Evolutionary conservation across 148 eudicot species (phyloP).

Genomic region (Chenopodium quinoa): DNA sequence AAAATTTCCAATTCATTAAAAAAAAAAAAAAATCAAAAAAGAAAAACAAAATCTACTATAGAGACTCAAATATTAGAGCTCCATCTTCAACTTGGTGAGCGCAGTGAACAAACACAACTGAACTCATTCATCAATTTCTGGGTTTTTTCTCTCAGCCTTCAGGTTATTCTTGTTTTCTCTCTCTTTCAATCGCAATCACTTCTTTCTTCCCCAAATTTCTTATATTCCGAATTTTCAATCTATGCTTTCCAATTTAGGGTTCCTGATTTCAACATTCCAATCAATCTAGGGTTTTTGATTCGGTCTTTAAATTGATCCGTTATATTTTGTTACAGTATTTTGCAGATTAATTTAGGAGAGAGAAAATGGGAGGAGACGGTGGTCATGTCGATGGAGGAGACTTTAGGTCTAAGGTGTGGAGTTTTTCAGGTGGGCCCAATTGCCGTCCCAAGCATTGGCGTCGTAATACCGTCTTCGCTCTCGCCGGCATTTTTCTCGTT

Average conservation of each 20-base stretch:
- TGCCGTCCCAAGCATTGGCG: slow-evolving; percentile 89
- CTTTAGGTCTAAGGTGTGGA: slow-evolving; percentile 88
- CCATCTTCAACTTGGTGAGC: slow-evolving; percentile 1
- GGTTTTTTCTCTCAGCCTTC: neutral
- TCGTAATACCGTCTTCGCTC: slow-evolving; percentile 89
- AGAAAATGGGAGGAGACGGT: slow-evolving; percentile 53
- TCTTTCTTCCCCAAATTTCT: neutral
- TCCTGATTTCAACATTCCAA: slow-evolving; percentile 1
- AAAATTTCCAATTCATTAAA: too few species aligned
- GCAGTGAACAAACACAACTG: neutral
- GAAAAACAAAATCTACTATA: too few species aligned
- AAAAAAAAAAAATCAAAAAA: too few species aligned
- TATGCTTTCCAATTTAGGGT: slow-evolving; percentile 17
- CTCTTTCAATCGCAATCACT: neutral
- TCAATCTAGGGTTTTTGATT: slow-evolving; percentile 22
- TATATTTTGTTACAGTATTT: neutral
- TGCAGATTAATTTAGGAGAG: slow-evolving; percentile 12
- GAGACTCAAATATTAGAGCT: neutral
- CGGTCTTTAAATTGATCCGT: neutral
- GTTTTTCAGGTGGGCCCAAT: slow-evolving; percentile 80
- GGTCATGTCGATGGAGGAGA: slow-evolving; percentile 60
- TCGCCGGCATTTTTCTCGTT: slow-evolving; percentile 67
- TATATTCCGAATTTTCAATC: neutral
- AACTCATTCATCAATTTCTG: neutral
- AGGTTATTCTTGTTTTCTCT: neutral